Evolutionary conservation across 2,329 filamentous ascomycete genomes (phyloP).

Genomic region (Penicillium verrucosum): DNA sequence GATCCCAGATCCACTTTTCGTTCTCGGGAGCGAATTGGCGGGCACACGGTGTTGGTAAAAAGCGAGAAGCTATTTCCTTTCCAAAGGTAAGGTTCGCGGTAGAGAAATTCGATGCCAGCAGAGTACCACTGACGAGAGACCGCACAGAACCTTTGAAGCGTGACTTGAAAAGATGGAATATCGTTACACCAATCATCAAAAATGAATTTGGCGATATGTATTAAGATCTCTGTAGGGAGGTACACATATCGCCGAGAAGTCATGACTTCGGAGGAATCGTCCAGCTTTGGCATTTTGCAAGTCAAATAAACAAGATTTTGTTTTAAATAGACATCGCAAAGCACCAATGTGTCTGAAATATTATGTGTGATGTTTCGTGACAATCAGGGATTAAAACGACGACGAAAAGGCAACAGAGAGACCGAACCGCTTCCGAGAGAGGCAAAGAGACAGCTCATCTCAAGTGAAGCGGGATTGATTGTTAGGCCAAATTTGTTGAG

Average conservation of each 20-base stretch:
- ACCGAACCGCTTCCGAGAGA: neutral
- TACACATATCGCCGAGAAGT: constrained; percentile 1
- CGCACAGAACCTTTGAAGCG: constrained; percentile 52
- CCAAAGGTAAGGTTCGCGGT: constrained; percentile 51
- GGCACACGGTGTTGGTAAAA: constrained; percentile 56
- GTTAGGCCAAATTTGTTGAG: neutral
- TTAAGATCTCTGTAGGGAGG: constrained; percentile 4
- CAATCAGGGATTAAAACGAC: neutral
- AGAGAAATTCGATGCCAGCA: constrained; percentile 51
- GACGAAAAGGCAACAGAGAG: neutral
- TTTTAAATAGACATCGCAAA: neutral
- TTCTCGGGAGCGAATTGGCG: constrained; percentile 43
- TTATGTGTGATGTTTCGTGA: neutral
- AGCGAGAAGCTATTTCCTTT: constrained; percentile 51
- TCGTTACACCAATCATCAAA: neutral
- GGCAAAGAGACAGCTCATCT: neutral
- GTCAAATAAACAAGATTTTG: neutral
- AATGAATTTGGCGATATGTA: neutral
- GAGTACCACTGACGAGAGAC: constrained; percentile 57
- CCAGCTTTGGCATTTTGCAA: neutral
- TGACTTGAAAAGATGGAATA: constrained; percentile 28
- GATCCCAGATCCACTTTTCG: constrained; percentile 46
- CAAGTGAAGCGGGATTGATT: neutral
- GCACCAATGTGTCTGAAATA: neutral
- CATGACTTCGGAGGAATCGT: neutral